Evolutionary conservation across 108 stramenopile species (phyloP).

Genomic region (Fragilaria radians): DNA sequence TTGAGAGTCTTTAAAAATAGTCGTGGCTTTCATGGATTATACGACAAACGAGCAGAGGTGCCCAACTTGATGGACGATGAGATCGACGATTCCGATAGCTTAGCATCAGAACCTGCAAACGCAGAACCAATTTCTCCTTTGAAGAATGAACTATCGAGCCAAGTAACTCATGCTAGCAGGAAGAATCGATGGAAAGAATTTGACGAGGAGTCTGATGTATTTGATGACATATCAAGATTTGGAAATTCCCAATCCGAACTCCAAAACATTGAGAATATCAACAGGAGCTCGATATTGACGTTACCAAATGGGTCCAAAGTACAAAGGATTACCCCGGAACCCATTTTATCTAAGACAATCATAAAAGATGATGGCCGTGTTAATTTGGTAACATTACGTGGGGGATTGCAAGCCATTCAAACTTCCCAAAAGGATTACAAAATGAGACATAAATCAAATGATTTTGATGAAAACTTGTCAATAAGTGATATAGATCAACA

Average conservation of each 20-base stretch:
- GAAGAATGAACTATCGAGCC: conserved; percentile 4
- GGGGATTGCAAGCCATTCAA: conserved; percentile 49
- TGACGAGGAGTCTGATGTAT: conserved; percentile 54
- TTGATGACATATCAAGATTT: conserved; percentile 34
- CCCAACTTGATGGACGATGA: conserved; percentile 78
- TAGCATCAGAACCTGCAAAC: conserved; percentile 35
- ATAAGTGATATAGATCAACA: conserved; percentile 41
- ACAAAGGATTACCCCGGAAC: background rate
- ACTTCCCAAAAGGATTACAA: conserved; percentile 31
- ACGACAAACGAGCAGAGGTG: conserved; percentile 74
- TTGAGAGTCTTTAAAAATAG: conserved; percentile 13
- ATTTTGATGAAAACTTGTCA: conserved; percentile 44
- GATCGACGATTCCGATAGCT: conserved; percentile 38
- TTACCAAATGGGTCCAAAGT: conserved; percentile 1
- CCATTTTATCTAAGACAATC: background rate
- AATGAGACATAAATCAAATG: conserved; percentile 31
- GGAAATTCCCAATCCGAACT: background rate
- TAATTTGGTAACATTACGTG: conserved; percentile 31
- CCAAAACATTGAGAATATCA: background rate
- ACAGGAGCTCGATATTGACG: background rate
- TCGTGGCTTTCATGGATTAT: conserved; percentile 53
- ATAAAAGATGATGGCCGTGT: conserved; percentile 1
- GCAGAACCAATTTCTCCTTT: conserved; percentile 4
- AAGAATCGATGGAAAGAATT: conserved; percentile 8
- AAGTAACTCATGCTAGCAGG: background rate